Conservation (phyloP, 192 early-diverging fungal species). For the Mortierella hygrophila region DNA sequence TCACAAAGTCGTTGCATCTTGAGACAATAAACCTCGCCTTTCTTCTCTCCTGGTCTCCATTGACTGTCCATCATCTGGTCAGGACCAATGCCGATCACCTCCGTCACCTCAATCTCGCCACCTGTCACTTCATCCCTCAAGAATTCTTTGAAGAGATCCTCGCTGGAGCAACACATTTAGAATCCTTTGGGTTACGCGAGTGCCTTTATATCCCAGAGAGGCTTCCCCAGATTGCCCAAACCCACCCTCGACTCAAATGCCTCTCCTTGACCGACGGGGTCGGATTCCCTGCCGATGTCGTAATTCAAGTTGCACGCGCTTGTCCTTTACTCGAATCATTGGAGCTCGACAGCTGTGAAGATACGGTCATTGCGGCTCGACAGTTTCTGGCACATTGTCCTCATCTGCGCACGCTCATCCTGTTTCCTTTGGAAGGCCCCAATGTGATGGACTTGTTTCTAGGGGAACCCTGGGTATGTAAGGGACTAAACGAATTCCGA, state of each 20-base stretch:
- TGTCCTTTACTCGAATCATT: not conserved
- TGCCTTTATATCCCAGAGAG: not conserved
- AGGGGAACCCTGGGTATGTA: conserved; percentile 12
- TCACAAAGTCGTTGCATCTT: not conserved
- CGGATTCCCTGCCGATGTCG: not conserved
- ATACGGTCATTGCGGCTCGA: not conserved
- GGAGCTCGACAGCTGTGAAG: not conserved
- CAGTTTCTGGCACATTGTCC: not conserved
- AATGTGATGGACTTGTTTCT: not conserved
- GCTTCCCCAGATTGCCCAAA: not conserved
- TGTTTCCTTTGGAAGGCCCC: not conserved
- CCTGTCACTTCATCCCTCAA: not conserved
- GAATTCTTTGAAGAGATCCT: not conserved
- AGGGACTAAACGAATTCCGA: not conserved
- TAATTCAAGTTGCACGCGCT: not conserved
- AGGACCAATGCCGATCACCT: not conserved
- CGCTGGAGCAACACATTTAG: not conserved
- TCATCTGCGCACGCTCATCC: not conserved
- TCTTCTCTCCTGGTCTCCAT: not conserved
- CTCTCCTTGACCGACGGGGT: not conserved
- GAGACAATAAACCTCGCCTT: not conserved
- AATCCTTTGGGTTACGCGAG: not conserved
- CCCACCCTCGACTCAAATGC: not conserved
- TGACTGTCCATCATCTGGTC: not conserved
- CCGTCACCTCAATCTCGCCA: not conserved